A percentile compares a stretch with the other conserved stretches of the same genome.
Evolutionary conservation across 106 monocot genomes (phyloP).

Genomic region (Triglochin maritima): DNA sequence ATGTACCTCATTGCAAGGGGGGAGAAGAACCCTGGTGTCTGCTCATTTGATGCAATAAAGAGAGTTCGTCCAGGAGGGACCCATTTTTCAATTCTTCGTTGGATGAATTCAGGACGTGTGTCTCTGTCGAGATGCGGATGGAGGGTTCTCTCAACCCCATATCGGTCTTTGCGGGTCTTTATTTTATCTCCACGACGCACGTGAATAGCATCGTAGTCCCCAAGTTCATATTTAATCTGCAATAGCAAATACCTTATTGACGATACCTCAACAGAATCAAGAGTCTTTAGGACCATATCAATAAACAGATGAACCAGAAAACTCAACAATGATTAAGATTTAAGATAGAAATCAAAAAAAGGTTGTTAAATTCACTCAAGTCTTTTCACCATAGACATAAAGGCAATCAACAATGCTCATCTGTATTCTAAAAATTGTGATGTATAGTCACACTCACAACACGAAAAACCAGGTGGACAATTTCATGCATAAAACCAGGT

Average conservation of each 20-base stretch:
- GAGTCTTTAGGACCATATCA: no score
- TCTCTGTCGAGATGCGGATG: constrained; percentile 95
- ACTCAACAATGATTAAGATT: background rate
- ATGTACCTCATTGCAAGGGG: constrained; percentile 51
- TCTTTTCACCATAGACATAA: no score
- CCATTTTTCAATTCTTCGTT: constrained; percentile 77
- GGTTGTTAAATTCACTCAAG: no score
- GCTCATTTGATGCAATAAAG: constrained; percentile 93
- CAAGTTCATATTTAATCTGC: constrained; percentile 66
- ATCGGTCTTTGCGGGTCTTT: constrained; percentile 79
- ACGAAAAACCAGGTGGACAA: no score
- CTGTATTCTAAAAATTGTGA: no score
- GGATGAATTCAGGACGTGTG: constrained; percentile 84
- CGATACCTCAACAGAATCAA: background rate
- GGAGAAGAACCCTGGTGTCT: constrained; percentile 68
- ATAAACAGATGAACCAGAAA: background rate
- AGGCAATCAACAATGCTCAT: no score
- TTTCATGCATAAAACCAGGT: no score
- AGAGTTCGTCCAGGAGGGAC: constrained; percentile 68
- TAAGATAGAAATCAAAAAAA: no score
- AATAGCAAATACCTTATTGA: background rate
- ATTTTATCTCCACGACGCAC: constrained; percentile 89
- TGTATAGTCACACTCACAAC: no score
- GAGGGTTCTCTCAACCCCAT: constrained; percentile 51
- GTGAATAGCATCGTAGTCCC: constrained; percentile 97